Base-by-base conservation (phyloP, 1,284 basidiomycete species). In the Cutaneotrichosporon cutaneum region DNA sequence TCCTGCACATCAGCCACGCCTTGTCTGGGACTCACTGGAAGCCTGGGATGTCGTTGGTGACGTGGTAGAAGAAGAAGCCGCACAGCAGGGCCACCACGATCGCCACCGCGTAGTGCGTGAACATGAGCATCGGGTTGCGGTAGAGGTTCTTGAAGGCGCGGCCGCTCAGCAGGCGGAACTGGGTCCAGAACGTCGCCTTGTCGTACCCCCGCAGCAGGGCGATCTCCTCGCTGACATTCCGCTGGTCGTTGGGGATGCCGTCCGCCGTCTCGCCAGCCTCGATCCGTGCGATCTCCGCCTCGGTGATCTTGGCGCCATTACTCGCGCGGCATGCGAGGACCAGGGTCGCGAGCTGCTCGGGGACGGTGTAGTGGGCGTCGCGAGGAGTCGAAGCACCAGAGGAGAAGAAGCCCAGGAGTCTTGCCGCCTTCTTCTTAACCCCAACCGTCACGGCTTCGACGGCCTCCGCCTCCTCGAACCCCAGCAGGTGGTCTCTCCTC, bases 81-180 rank as follows among this genome's bases (percentile, higher is more conserved):
- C 80, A 82, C 21, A 79, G 73, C 89, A 90, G 72, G 18, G 93
- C 95, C 52, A 96, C 84, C 6, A 83, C 83, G 68, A 98, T 85
- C 1, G 93, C 88, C 16, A 92, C 88, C 30, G 87, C 74, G 79
- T 98, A 99, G 80, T 99, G 95, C 4, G 93, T 88, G 11, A 87
- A 84, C 83, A 99, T 85, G 59, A 98, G 80, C 61, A 94, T 88
- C 0, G 95, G 94, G 74, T 99, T 94, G 39, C 95, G 67, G 76
- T 94, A 94, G 62, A 98, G 79, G 75, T 98, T 98, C 85, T 98
- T 98, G 84, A 98, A 99, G n/a, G 94, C 94, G 61, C 95, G 81
- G 24, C 94, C 93, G 71, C 91, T 94, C 69, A 99, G 79, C 64
- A 98, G 93, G 73, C 85, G 85, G 76, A 99, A 96, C 81, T 99